These are phyloP conservation scores for Teratosphaeria epicoccoides DNA, from an alignment of 2,329 filamentous ascomycete species.

Conservation along the genomic window DNA sequence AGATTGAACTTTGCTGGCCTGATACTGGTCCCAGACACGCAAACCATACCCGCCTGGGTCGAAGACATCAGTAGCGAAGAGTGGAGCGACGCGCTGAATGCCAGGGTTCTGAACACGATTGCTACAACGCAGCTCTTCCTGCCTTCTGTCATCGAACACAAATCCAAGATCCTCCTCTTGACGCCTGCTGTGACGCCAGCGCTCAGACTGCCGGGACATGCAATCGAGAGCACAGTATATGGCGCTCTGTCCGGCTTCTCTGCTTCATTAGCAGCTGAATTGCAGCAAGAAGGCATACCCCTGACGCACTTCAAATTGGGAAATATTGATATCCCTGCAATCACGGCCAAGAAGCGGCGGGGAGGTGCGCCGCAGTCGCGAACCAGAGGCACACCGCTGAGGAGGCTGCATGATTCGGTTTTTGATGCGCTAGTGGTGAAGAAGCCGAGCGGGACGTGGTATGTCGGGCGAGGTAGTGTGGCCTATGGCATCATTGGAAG, in stretches of 20 bases:
- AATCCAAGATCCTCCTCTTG: constrained; percentile 62
- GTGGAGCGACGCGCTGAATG: constrained; percentile 86
- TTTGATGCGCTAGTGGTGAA: constrained; percentile 76
- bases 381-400: constrained; percentile 49
- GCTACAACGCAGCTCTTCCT: constrained; percentile 81
- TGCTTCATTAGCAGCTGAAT: constrained; percentile 66
- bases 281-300: constrained; percentile 62
- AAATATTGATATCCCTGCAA: constrained; percentile 72
- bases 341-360: constrained; percentile 33
- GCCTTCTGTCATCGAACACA: constrained; percentile 40
- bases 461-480: constrained; percentile 73
- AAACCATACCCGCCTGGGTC: constrained; percentile 67
- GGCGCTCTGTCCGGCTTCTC: constrained; percentile 81
- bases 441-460: constrained; percentile 50
- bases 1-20: constrained; percentile 67
- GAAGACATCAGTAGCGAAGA: constrained; percentile 73
- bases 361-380: constrained; percentile 26
- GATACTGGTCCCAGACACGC: constrained; percentile 67
- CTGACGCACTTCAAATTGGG: constrained; percentile 85
- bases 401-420: constrained; percentile 73
- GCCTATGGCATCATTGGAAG: constrained; percentile 77
- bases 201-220: constrained; percentile 68
- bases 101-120: constrained; percentile 80
- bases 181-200: constrained; percentile 73
- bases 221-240: constrained; percentile 75